phyloP scores from a whole-genome alignment of 177 flowering plant genomes.

The Telopea speciosissima region DNA sequence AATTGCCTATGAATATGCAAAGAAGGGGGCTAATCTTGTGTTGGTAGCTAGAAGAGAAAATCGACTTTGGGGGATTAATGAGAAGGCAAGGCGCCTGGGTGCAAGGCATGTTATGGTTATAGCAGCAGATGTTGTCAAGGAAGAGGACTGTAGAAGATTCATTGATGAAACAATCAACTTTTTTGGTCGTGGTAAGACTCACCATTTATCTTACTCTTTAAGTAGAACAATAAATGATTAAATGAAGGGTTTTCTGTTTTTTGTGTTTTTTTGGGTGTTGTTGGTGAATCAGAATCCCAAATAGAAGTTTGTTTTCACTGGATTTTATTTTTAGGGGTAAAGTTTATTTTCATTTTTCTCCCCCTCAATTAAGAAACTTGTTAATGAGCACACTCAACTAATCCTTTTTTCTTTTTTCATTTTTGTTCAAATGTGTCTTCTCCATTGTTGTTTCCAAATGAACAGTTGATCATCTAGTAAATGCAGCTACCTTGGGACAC shows the following conservation, averaged over 20 bases:
- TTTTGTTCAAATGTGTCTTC: not conserved
- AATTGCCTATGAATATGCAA: slow-evolving; percentile 92
- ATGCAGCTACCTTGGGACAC: slow-evolving; percentile 84
- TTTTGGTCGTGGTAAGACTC: slow-evolving; percentile 54
- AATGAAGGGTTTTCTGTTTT: too few relatives aligned
- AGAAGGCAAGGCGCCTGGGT: slow-evolving; percentile 61
- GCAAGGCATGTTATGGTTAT: slow-evolving; percentile 63
- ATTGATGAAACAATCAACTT: slow-evolving; percentile 46
- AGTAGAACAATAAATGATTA: too few relatives aligned
- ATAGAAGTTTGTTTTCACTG: not conserved
- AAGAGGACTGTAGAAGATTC: slow-evolving; percentile 79
- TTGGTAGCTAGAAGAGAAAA: slow-evolving; percentile 73
- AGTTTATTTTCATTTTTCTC: not conserved
- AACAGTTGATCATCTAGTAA: slow-evolving; percentile 96
- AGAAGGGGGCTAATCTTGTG: slow-evolving; percentile 61
- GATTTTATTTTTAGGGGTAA: too few relatives aligned
- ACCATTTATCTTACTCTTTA: not conserved
- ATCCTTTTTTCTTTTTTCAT: too few relatives aligned
- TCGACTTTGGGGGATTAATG: slow-evolving; percentile 56
- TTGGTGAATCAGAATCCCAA: not conserved
- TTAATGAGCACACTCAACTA: not conserved
- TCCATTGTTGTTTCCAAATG: slow-evolving; percentile 8
- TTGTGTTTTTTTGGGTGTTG: not conserved
- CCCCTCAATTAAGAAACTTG: not conserved
- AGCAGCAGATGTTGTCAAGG: slow-evolving; percentile 95